Percentiles rank a stretch among this genome's conserved stretches.
These are phyloP conservation scores for Microdochium paspali DNA, from an alignment of 2,329 filamentous ascomycete species.

Conservation along the genomic window DNA sequence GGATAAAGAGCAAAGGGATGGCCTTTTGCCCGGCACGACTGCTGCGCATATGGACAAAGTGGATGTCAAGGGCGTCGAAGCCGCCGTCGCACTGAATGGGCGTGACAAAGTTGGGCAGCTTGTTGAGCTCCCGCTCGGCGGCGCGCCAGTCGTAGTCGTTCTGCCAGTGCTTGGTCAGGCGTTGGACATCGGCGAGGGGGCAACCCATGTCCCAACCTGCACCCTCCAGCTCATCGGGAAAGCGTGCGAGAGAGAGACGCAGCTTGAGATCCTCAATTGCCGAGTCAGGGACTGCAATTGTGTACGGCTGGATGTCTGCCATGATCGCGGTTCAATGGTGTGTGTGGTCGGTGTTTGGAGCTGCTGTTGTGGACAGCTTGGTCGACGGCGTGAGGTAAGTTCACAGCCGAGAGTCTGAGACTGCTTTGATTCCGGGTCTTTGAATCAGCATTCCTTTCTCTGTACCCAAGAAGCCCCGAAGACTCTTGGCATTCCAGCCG, in stretches of 20 bases:
- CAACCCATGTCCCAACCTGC: conserved; percentile 49
- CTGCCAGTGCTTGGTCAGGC: conserved; percentile 48
- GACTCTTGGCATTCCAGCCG: no score
- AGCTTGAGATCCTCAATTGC: conserved; percentile 7
- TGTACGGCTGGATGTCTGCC: conserved; percentile 16
- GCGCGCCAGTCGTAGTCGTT: conserved; percentile 51
- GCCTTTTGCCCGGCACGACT: conserved; percentile 34
- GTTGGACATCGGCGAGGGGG: conserved; percentile 49
- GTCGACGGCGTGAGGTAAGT: not conserved
- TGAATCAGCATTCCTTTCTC: no score
- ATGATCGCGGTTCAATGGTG: conserved; percentile 5
- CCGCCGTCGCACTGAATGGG: conserved; percentile 39
- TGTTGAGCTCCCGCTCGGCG: conserved; percentile 48
- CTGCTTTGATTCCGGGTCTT: no score
- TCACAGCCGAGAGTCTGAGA: not conserved
- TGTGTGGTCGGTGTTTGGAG: not conserved
- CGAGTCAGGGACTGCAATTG: conserved; percentile 8
- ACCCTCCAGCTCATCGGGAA: conserved; percentile 24
- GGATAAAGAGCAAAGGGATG: conserved; percentile 16
- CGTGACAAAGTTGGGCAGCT: conserved; percentile 48
- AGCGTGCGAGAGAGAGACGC: conserved; percentile 7
- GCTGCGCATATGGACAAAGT: conserved; percentile 48
- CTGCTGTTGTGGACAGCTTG: no score
- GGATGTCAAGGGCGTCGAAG: conserved; percentile 50
- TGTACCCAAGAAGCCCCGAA: no score